Base-by-base conservation (phyloP, 345 rosid genomes). In the Xanthoceras sorbifolium region DNA sequence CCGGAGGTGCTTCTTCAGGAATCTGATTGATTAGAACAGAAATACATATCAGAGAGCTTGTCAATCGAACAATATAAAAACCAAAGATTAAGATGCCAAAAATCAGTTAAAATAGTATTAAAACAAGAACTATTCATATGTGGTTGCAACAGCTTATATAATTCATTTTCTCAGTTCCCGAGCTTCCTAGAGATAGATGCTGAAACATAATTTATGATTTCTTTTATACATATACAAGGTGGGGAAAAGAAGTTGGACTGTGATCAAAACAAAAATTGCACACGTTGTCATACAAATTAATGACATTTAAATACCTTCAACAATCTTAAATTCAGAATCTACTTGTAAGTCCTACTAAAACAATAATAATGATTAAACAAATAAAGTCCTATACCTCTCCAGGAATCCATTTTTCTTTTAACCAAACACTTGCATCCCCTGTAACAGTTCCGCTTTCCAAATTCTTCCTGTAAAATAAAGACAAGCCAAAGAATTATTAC, bases 341-440 rank as follows among this genome's bases (percentile, higher is more conserved):
- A 71, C 59, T 67, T 18, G 64, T 17, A 22, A 36, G 25, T 20
- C 31, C 61, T 52, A 55, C n/a, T 34, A 68, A 23, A 38, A 23
- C 23, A 26, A 25, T 9, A 54, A 55, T 9, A 1, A 22, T 55
- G 9, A 55, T 22, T 69, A 74, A 61, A 71, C 3, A 28, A 3
- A 28, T 6, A 9, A 64, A 67, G 62, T 62, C 32, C 59, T 69
- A 77, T 85, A 92, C 97, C 98, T 94, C 97, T 63, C 98, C 97
- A 44, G 88, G 91, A 50, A 26, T 79, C 98, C 98, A 94, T 76
- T 81, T 90, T 77, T 89, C 93, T 81, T 92, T 91, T 64, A 85
- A 69, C 97, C 98, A 94, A 46, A 94, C 76, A 78, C 87, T 87
- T 8, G 64, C 77, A 79, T 89, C 97, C 62, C 81, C 90, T 1